Evolutionary conservation across 129 eudicot species (phyloP), one percentile per base, ranked within the genome.

Genomic region (Smallanthus sonchifolius): DNA sequence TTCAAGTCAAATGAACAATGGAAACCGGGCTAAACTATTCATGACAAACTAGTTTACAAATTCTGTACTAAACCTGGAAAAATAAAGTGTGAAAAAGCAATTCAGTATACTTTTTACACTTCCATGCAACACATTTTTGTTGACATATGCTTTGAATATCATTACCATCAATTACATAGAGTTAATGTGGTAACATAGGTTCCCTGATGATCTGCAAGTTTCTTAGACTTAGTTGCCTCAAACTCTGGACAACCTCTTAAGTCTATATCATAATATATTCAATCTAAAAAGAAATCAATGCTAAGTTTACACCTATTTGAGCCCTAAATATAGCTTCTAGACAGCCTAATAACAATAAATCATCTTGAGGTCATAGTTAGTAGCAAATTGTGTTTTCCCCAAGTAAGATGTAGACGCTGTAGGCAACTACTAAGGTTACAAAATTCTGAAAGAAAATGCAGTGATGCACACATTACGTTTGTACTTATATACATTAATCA

Each of bases 221-320:
- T n/a, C n/a, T n/a, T n/a, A n/a, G n/a, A 54, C 35, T 56, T 54
- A 20, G 28, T 28, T 19, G 45, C 14, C 66, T 38, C 39, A 9
- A 28, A 42, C 8, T 39, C 42, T 11, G 57, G 42, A 67, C 24
- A 30, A 11, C 30, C 30, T 24, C 30, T 24, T 24, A 24, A 24
- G 30, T 48, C 55, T 48, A n/a, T 17, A 52, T 52, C 59, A 49
- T 16, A 49, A 8, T 11, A 43, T 45, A 74, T 35, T 35, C 62
- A 62, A 44, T 24, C 30, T 70, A 45, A 37, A 59, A n/a, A 7
- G 15, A 59, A 4, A 17, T 37, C 16, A 62, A 24, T 24, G 30
- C 1, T 28, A n/a, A 54, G 4, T 10, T 42, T 72, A 40, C 67
- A 28, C 69, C 77, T 28, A 36, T 59, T 60, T 60, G 60, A 73